Evolutionary conservation across 2,329 filamentous ascomycete genomes (phyloP), one percentile per base, ranked within the genome.

Genomic region (Aspergillus tanneri): DNA sequence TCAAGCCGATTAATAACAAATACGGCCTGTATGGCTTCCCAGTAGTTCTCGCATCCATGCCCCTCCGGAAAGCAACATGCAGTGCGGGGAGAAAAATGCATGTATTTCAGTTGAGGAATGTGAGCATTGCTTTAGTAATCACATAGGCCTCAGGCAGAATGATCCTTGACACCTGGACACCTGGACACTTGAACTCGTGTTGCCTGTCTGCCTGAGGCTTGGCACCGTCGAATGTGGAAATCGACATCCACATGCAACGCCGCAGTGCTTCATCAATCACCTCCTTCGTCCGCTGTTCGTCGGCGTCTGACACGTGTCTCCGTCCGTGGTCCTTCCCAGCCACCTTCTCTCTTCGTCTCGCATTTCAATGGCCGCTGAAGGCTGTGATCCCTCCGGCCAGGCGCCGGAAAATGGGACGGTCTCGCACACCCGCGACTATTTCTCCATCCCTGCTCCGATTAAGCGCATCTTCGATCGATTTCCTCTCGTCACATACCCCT

Each of bases 381-480:
- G 45, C 48, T 51, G 47, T 43, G 58, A 61, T 56, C 51, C 43
- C 41, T 52, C 48, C 52, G 55, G 49, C 55, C 60, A 56, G 50
- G 54, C 37, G 53, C 55, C 60, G 45, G 58, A 58, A 49, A 56
- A 55, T 49, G 54, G 57, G 27, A 39, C 39, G 27, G 41, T 50
- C 19, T 49, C 55, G 22, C 56, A 57, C 45, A 48, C 60, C 34
- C 59, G 59, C 37, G 61, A 67, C 39, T 62, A 70, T 49, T 72
- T 73, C 53, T 63, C 67, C 16, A 59, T 76, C 10, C 92, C 93
- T 6, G 72, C 79, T 9, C 87, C 89, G 14, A 77, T 97, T 58
- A 90, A 89, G 69, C 80, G 79, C 43, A 78, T 97, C 50, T 99
- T 97, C 75, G 86, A 92, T 69, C 76, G 71, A 52, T 93, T 96